Conservation (phyloP, 2,329 filamentous ascomycete species). For the Xylariaceae sp. region DNA sequence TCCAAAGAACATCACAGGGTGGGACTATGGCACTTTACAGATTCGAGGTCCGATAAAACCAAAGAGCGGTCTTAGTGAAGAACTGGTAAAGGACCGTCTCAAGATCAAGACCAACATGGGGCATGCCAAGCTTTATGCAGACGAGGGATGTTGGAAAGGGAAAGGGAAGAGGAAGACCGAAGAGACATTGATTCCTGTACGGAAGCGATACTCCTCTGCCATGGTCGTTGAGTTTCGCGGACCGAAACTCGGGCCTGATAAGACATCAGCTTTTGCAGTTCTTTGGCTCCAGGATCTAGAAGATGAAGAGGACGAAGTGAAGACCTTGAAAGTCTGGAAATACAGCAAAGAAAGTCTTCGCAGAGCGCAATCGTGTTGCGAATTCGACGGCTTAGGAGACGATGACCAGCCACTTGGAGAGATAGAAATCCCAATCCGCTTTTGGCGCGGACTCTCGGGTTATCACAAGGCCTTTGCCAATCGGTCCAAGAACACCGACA, state of each 20-base stretch:
- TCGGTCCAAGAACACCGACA: slow-evolving; percentile 46
- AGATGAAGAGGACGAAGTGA: slow-evolving; percentile 60
- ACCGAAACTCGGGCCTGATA: slow-evolving; percentile 48
- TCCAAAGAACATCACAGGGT: slow-evolving; percentile 57
- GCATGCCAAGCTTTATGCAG: slow-evolving; percentile 54
- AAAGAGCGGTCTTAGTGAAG: slow-evolving; percentile 43
- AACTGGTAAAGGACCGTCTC: slow-evolving; percentile 48
- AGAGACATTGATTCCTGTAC: slow-evolving; percentile 51
- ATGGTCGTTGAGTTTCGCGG: slow-evolving; percentile 57
- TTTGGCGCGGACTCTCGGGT: slow-evolving; percentile 58
- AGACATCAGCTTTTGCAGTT: slow-evolving; percentile 57
- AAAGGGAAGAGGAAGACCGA: slow-evolving; percentile 39
- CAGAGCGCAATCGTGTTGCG: slow-evolving; percentile 33
- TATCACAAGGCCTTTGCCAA: slow-evolving; percentile 54
- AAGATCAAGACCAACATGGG: slow-evolving; percentile 58
- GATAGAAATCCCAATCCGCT: slow-evolving; percentile 53
- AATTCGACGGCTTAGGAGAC: slow-evolving; percentile 42
- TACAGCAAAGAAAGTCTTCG: slow-evolving; percentile 51
- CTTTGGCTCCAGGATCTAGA: slow-evolving; percentile 67
- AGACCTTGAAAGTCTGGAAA: slow-evolving; percentile 62
- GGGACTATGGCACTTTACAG: slow-evolving; percentile 69
- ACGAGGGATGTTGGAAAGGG: slow-evolving; percentile 49
- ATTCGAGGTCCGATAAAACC: slow-evolving; percentile 50
- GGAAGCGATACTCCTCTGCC: slow-evolving; percentile 56
- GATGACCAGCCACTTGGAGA: slow-evolving; percentile 54